phyloP scores from a whole-genome alignment of 2,329 filamentous ascomycete species.

The Bisporella sp. region DNA sequence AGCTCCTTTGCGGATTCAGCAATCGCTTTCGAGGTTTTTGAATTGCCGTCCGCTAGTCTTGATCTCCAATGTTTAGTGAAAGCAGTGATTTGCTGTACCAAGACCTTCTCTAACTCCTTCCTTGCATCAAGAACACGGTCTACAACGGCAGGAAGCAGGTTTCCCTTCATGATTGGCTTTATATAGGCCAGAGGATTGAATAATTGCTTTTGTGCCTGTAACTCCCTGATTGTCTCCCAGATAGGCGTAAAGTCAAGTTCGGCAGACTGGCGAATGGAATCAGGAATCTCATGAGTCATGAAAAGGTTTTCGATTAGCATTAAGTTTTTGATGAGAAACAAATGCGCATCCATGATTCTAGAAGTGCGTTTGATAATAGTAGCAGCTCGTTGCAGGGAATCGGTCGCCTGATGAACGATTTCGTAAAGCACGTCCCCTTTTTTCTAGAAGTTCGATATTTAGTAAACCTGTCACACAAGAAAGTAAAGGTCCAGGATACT shows the following conservation, averaged over 20 bases:
- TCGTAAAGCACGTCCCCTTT: conserved; percentile 58
- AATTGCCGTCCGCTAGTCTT: conserved; percentile 38
- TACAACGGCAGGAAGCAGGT: conserved; percentile 30
- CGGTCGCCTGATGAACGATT: conserved; percentile 85
- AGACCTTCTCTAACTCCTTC: conserved; percentile 56
- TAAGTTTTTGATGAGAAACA: conserved; percentile 93
- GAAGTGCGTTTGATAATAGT: conserved; percentile 57
- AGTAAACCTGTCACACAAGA: neutral
- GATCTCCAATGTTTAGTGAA: conserved; percentile 55
- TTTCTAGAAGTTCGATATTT: conserved; percentile 18
- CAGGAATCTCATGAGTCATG: conserved; percentile 87
- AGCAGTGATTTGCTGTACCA: conserved; percentile 54
- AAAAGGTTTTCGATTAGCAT: conserved; percentile 94
- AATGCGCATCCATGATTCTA: conserved; percentile 66
- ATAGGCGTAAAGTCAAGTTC: conserved; percentile 58
- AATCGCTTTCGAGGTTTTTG: conserved; percentile 34
- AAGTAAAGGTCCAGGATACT: conserved; percentile 4
- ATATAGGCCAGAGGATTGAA: conserved; percentile 41
- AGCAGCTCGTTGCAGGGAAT: conserved; percentile 73
- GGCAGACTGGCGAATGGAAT: conserved; percentile 43
- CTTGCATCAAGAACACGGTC: conserved; percentile 47
- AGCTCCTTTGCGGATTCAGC: conserved; percentile 50
- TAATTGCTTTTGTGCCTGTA: conserved; percentile 39
- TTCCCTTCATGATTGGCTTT: conserved; percentile 34
- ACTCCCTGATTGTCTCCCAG: conserved; percentile 51